Percentiles rank a stretch among this genome's conserved stretches.
phyloP scores from a whole-genome alignment of 78 protist species.

The Pigoraptor vietnamica region DNA sequence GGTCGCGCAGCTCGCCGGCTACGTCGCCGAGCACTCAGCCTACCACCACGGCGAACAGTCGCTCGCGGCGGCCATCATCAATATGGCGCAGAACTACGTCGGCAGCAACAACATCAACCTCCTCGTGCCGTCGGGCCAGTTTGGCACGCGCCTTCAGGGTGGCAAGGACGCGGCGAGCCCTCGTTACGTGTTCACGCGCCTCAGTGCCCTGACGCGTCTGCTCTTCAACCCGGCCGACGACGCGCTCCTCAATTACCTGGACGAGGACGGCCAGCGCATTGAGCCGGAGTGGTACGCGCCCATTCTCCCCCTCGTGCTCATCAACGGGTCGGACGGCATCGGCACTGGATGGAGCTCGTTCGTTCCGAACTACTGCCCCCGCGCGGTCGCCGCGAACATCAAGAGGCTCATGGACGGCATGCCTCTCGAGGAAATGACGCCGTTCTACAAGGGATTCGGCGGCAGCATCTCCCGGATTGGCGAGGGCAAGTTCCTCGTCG shows the following conservation, averaged over 20 bases:
- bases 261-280: constrained; percentile 91
- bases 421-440: constrained; percentile 55
- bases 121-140: constrained; percentile 90
- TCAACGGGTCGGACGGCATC: constrained; percentile 96
- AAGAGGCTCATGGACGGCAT: constrained; percentile 37
- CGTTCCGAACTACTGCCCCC: constrained; percentile 88
- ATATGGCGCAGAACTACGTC: constrained; percentile 86
- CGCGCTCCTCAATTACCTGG: constrained; percentile 68
- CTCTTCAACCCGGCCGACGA: constrained; percentile 88
- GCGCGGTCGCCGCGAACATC: constrained; percentile 71
- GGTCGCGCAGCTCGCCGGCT: constrained; percentile 98
- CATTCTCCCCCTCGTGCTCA: constrained; percentile 92
- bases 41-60: constrained; percentile 98
- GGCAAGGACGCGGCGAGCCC: constrained; percentile 94
- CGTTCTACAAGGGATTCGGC: constrained; percentile 91
- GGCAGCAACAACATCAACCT: constrained; percentile 96
- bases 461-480: constrained; percentile 40
- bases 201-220: constrained; percentile 68
- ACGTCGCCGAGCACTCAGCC: constrained; percentile 82
- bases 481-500: neutral
- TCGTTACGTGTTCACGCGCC: constrained; percentile 93
- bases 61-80: constrained; percentile 80
- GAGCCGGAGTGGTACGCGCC: constrained; percentile 93
- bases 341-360: constrained; percentile 89
- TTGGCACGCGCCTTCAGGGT: constrained; percentile 91